Base-by-base conservation (phyloP, 768 basidiomycete genomes). In the Boletellus ananiceps region DNA sequence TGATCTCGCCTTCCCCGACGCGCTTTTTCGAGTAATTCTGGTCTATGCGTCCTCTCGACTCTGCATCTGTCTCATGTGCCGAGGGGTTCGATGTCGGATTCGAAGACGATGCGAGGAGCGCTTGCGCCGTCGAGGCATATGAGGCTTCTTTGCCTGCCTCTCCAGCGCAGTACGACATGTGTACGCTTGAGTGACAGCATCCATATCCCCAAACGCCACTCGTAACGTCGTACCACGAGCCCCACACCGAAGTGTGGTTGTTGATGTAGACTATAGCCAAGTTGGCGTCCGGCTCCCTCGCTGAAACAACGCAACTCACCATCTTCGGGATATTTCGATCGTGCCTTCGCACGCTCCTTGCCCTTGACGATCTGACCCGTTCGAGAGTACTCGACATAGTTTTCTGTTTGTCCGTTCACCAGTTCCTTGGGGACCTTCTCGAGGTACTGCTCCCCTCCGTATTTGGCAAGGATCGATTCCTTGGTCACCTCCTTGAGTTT, bases 201-300 rank as follows among this genome's bases (percentile, higher is more conserved):
- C 81, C 86, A 67, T 86, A 99, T 33, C 96, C 96, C 96, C 96
- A 99, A 51, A 73, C 63, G 13, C 84, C 81, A 3, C 78, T 75
- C 12, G 79, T 71, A 14, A 72, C 52, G 56, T 89, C 83, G 65
- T 89, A 98, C 83, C 84, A 98, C 38, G 96, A 99, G 39, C 96
- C 96, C 96, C 96, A 99, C n/a, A 97, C 84, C 5, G 82, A 74
- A 0, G 87, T 93, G 62, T 99, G 96, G 62, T 99, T 99, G 68
- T 93, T 94, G 61, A 88, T 72, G 58, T 80, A 85, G 7, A 93
- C 93, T 97, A 55, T 2, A 18, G 36, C 3, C 8, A 25, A 5
- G 35, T 61, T 19, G 14, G 16, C 14, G 37, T 44, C 43, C 15
- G n/a, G n/a, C 19, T 35, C 14, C 27, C 31, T 25, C 2, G 16